A percentile compares a stretch with the other conserved stretches of the same genome.
Evolutionary conservation across 2,329 filamentous ascomycete species (phyloP).

Genomic region (Xylariomycetidae sp.): DNA sequence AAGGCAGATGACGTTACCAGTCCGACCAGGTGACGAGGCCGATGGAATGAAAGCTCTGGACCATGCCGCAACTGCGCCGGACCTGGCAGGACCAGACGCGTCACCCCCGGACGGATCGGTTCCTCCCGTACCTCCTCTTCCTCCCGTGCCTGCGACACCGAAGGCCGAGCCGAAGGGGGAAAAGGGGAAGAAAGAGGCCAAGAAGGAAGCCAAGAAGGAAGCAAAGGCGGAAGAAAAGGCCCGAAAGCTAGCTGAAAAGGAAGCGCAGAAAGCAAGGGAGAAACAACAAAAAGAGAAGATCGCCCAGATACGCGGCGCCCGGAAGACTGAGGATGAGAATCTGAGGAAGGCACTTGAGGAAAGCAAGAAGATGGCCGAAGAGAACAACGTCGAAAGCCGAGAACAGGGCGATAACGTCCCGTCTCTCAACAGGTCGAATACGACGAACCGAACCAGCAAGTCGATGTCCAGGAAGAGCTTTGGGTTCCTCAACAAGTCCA

Average conservation of each 20-base stretch:
- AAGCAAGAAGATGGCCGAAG: slow-evolving; percentile 48
- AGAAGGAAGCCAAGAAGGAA: slow-evolving; percentile 67
- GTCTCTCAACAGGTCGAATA: slow-evolving; percentile 57
- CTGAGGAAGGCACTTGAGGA: slow-evolving; percentile 53
- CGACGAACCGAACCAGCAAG: slow-evolving; percentile 67
- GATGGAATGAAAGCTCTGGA: slow-evolving; percentile 54
- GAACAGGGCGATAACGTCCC: slow-evolving; percentile 39
- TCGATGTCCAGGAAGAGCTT: slow-evolving; percentile 74
- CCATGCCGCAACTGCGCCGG: slow-evolving; percentile 60
- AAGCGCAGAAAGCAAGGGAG: slow-evolving; percentile 37
- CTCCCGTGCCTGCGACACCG: slow-evolving; percentile 20
- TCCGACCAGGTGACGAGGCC: slow-evolving; percentile 38
- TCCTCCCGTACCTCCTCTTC: slow-evolving; percentile 12
- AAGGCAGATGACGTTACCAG: slow-evolving; percentile 45
- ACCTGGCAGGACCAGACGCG: slow-evolving; percentile 12
- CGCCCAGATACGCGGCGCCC: slow-evolving; percentile 29
- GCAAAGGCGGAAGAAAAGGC: slow-evolving; percentile 48
- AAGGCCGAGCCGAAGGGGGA: slow-evolving; percentile 38
- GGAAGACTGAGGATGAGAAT: slow-evolving; percentile 45
- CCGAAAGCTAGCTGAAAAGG: slow-evolving; percentile 39
- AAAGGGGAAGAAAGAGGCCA: slow-evolving; percentile 65
- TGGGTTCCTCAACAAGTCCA: slow-evolving; percentile 52
- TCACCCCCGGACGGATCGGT: slow-evolving; percentile 17
- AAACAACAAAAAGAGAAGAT: slow-evolving; percentile 34
- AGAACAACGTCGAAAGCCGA: slow-evolving; percentile 50